Evolutionary conservation across 148 eudicot species (phyloP), one percentile per base, ranked within the genome.

Genomic region (Chenopodium suecicum): DNA sequence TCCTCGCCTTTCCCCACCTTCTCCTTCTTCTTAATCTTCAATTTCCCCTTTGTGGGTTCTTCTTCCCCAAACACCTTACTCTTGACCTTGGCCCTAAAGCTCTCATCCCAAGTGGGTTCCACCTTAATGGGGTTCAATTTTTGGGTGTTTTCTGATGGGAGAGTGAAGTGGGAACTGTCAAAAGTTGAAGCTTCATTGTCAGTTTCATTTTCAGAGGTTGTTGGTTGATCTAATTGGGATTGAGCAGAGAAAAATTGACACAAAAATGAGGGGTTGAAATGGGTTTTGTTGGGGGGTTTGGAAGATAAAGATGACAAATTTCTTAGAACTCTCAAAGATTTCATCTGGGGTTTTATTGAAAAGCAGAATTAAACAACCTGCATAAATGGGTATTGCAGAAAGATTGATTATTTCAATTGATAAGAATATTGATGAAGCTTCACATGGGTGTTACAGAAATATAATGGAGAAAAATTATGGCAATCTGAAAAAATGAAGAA

Each of bases 41-140:
- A 80, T 9, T 50, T 70, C 72, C 73, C 29, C 34, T 41, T 56
- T n/a, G 46, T 20, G 54, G 64, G 58, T 16, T 73, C 64, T 22
- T 85, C 89, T 70, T 93, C 91, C 32, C 90, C 90, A 78, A 92
- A 94, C 17, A 94, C 81, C 74, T 73, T 86, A 64, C 79, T 81
- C 70, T 85, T 85, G 27, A 77, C 97, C 83, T 84, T 89, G n/a
- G 86, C 92, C 80, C 99, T 86, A 66, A 86, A 89, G 79, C 82
- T 91, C 66, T 83, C 87, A 75, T 95, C 93, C 99, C 99, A 95
- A 37, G 82, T 89, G 41, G 80, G 77, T 0, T 82, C 80, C 70
- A 6, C 74, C 62, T 77, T 71, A n/a, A 22, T 22, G 11, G 54
- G 60, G 63, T 25, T 66, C 70, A 19, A 52, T 70, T 77, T 27